Base-by-base conservation (phyloP, 177 flowering plant genomes). In the Tripterygium wilfordii region DNA sequence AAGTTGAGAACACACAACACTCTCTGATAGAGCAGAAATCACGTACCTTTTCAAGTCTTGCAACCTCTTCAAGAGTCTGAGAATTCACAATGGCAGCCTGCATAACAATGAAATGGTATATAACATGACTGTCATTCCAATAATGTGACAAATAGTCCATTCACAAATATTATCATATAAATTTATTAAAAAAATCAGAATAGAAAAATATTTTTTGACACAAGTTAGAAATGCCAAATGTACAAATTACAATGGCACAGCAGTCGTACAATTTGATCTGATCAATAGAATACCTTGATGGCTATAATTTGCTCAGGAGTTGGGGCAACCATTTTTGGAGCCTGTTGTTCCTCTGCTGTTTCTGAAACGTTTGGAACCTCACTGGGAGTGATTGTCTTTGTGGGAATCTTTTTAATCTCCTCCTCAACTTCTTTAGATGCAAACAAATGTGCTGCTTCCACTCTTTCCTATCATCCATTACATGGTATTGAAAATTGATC, bases 71-170 rank as follows among this genome's bases (percentile, higher is more conserved):
- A 40, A 92, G 84, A 45, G 99, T 92, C 62, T 86, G 97, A 17
- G 97, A 86, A 62, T 92, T 92, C 54, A 86, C 80, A 65, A 92
- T 92, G 33, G 99, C 99, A 65, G 99, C 97, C 99, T 92, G 80
- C 76, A 74, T 2, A 49, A 2, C 7, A 46, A 32, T n/a, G n/a
- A n/a, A n/a, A n/a, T n/a, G n/a, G n/a, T n/a, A n/a, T n/a, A n/a
- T n/a, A n/a, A n/a, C n/a, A n/a, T n/a, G n/a, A n/a, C n/a, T n/a
- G n/a, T n/a, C n/a, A n/a, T n/a, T n/a, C n/a, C n/a, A n/a, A n/a
- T n/a, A n/a, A n/a, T n/a, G n/a, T n/a, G n/a, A n/a, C n/a, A n/a
- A n/a, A n/a, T n/a, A n/a, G n/a, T n/a, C n/a, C n/a, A n/a, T n/a
- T n/a, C n/a, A n/a, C n/a, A n/a, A n/a, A n/a, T n/a, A n/a, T n/a